Conservation (phyloP, 129 eudicot genomes). For the Helianthus annuus region HanXRQr2.0-SUNRISE NC_035435.2:92245796-92246295, state of each 20-base stretch:
- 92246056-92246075: constrained; percentile 36
- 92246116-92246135: constrained; percentile 18
- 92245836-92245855: constrained; percentile 39
- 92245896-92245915: constrained; percentile 49
- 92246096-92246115: constrained; percentile 56
- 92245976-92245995: constrained; percentile 33
- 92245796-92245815: not conserved
- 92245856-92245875: constrained; percentile 43
- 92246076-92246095: constrained; percentile 45
- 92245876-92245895: constrained; percentile 51
- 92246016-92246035: constrained; percentile 37
- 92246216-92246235: not conserved
- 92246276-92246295: constrained; percentile 77
- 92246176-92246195: constrained; percentile 7
- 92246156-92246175: constrained; percentile 9
- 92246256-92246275: constrained; percentile 67
- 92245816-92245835: constrained; percentile 8
- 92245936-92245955: constrained; percentile 27
- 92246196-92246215: not conserved
- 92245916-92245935: constrained; percentile 55
- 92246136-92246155: constrained; percentile 25
- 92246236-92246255: constrained; percentile 49
- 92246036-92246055: constrained; percentile 39
- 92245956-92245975: constrained; percentile 11
- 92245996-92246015: not conserved